phyloP scores from a whole-genome alignment of 306 rosid genomes.

The Canavalia gladiata region DNA sequence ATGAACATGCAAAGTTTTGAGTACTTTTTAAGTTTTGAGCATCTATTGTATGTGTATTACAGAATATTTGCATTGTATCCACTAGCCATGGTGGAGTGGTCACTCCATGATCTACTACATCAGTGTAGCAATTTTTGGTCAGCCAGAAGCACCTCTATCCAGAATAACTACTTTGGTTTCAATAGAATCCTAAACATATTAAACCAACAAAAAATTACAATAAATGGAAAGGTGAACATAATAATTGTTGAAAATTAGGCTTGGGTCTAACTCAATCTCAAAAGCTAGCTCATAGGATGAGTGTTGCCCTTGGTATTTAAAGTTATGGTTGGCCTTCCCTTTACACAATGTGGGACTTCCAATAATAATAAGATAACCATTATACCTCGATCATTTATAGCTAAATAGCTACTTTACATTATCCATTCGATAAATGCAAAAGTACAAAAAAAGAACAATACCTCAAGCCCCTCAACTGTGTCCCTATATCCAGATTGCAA shows the following conservation, averaged over 20 bases:
- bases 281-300: too few relatives aligned
- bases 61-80: background rate
- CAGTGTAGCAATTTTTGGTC: background rate
- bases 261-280: too few relatives aligned
- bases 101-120: background rate
- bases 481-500: conserved; percentile 83
- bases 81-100: background rate
- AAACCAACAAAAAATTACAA: background rate
- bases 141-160: background rate
- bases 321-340: too few relatives aligned
- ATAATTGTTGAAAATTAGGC: too few relatives aligned
- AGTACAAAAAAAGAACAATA: conserved; percentile 39
- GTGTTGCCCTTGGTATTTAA: too few relatives aligned
- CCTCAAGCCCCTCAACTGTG: conserved; percentile 95
- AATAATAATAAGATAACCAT: background rate
- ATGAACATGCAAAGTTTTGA: background rate
- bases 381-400: background rate
- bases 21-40: background rate
- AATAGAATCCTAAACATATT: background rate
- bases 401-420: conserved; percentile 16
- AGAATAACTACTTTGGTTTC: background rate
- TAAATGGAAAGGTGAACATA: background rate
- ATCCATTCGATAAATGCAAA: conserved; percentile 30
- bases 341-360: too few relatives aligned
- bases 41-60: background rate